These are phyloP conservation scores for Hericium rajendrae DNA, from an alignment of 768 basidiomycete genomes.

Conservation along the genomic window DNA sequence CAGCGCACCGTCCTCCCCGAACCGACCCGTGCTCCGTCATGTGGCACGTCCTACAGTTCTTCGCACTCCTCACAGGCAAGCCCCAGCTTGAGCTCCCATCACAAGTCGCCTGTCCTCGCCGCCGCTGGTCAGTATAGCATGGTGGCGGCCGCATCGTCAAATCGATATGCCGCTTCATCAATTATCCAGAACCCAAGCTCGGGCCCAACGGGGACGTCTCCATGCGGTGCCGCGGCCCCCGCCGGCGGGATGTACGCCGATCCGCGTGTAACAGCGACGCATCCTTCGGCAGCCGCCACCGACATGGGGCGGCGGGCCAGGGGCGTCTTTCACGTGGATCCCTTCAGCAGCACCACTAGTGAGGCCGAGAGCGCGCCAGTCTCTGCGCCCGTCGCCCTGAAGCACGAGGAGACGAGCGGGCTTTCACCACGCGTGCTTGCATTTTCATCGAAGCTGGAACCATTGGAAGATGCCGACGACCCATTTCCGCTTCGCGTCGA, in stretches of 20 bases:
- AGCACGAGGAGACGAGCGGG: background rate
- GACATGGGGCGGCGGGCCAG: background rate
- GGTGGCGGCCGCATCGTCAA: too few species aligned
- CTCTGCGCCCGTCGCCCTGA: background rate
- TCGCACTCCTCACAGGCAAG: background rate
- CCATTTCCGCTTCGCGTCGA: slow-evolving; percentile 14
- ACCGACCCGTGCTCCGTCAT: background rate
- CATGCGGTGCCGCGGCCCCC: too few species aligned
- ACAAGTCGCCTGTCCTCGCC: too few species aligned
- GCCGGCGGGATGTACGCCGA: too few species aligned
- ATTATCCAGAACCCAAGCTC: too few species aligned
- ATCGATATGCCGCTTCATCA: too few species aligned
- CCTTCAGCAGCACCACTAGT: background rate
- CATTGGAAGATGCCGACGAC: slow-evolving; percentile 11
- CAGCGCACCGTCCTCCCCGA: background rate
- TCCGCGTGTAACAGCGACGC: background rate
- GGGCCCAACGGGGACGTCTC: too few species aligned
- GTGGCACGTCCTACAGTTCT: background rate
- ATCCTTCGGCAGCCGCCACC: too few species aligned
- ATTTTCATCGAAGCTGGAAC: slow-evolving; percentile 8
- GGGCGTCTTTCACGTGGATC: background rate
- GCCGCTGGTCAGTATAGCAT: too few species aligned
- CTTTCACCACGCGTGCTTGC: background rate
- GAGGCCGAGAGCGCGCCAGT: background rate
- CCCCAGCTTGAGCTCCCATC: too few species aligned